Evolutionary conservation across 345 rosid species (phyloP).

Genomic region (Salix arbutifolia): DNA sequence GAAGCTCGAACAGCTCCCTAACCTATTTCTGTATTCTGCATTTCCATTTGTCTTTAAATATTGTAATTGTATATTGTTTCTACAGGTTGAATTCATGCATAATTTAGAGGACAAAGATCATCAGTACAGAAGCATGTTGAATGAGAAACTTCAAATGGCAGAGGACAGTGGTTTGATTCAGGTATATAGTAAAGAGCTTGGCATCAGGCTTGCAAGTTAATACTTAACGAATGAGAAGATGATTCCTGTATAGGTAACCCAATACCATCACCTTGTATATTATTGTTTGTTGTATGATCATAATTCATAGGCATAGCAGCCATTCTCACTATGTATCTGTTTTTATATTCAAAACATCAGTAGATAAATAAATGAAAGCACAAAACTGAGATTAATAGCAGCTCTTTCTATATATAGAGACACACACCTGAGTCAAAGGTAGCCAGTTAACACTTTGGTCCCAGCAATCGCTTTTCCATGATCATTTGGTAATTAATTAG

Average conservation of each 20-base stretch:
- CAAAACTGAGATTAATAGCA: constrained; percentile 15
- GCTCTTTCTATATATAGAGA: too few species aligned
- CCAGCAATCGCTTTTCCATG: constrained; percentile 25
- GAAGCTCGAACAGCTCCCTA: too few species aligned
- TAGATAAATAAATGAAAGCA: background rate
- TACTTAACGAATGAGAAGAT: background rate
- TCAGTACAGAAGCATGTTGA: constrained; percentile 44
- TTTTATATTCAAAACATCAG: too few species aligned
- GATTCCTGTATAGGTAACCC: background rate
- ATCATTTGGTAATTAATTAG: background rate
- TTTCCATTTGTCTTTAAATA: background rate
- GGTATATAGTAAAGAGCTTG: constrained; percentile 56
- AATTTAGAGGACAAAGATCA: constrained; percentile 66
- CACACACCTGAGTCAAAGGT: constrained; percentile 6
- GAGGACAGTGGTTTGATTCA: constrained; percentile 51
- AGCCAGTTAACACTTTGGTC: background rate
- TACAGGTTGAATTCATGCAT: constrained; percentile 72
- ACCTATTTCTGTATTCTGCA: background rate
- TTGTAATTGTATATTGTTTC: background rate
- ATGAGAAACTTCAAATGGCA: constrained; percentile 60
- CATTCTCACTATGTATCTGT: too few species aligned
- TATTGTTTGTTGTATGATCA: too few species aligned
- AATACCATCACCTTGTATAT: background rate
- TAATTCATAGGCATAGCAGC: too few species aligned
- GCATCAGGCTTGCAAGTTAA: constrained; percentile 46